phyloP scores from a whole-genome alignment of 2,329 filamentous ascomycete species.

The Juglanconis juglandina region DNA sequence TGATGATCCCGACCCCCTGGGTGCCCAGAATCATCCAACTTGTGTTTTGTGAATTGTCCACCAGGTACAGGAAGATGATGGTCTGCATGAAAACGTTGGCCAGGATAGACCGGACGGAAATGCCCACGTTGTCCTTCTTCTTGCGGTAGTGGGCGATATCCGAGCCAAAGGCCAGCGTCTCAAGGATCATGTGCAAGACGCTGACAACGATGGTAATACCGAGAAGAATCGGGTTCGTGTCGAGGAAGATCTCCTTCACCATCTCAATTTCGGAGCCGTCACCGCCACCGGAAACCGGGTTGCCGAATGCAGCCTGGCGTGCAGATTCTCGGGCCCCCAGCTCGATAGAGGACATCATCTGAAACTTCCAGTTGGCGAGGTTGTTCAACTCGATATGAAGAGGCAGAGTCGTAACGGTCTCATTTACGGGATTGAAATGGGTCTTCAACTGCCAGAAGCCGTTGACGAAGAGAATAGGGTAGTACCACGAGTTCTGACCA shows the following conservation, averaged over 20 bases:
- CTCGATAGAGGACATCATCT: conserved; percentile 78
- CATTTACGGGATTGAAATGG: conserved; percentile 89
- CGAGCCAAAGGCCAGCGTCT: conserved; percentile 93
- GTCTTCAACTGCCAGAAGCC: conserved; percentile 94
- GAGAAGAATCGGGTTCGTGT: conserved; percentile 90
- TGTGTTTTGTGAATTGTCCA: conserved; percentile 97
- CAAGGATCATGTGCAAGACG: conserved; percentile 89
- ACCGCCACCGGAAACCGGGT: conserved; percentile 68
- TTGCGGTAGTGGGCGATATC: conserved; percentile 98
- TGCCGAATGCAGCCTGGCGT: conserved; percentile 71
- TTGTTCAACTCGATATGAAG: conserved; percentile 82
- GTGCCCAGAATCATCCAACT: conserved; percentile 98
- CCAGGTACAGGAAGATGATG: conserved; percentile 91
- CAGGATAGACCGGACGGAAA: conserved; percentile 91
- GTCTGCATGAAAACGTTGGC: conserved; percentile 97
- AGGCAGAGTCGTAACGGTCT: conserved; percentile 77
- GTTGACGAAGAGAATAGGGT: conserved; percentile 85
- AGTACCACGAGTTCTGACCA: conserved; percentile 91
- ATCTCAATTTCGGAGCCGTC: conserved; percentile 95
- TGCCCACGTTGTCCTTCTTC: conserved; percentile 98
- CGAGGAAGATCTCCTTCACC: conserved; percentile 91
- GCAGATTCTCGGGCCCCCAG: conserved; percentile 81
- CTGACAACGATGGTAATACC: conserved; percentile 80
- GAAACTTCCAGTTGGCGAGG: conserved; percentile 85
- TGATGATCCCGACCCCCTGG: conserved; percentile 75